Percentiles rank a stretch among this genome's conserved stretches.
These are phyloP conservation scores for Psilocybe subaeruginosa DNA, from an alignment of 768 basidiomycete genomes.

Conservation along the genomic window DNA sequence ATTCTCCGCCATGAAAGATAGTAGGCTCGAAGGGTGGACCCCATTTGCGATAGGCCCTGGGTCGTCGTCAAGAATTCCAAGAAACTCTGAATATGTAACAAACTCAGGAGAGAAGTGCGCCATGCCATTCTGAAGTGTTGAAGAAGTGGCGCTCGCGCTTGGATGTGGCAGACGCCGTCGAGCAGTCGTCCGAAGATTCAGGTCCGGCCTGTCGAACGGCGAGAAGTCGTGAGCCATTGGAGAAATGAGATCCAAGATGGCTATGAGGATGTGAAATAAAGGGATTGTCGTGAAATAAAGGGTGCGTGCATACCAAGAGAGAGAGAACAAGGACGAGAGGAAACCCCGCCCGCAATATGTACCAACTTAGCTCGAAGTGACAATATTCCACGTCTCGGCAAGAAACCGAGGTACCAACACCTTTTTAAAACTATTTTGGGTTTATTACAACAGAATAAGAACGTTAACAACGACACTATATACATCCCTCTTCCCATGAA, in stretches of 20 bases:
- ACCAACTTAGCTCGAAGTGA: constrained; percentile 9
- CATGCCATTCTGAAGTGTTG: constrained; percentile 15
- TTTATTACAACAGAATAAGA: constrained; percentile 7
- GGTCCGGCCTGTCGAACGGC: constrained; percentile 27
- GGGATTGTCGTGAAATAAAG: not conserved
- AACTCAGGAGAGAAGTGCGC: constrained; percentile 10
- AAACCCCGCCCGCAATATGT: constrained; percentile 8
- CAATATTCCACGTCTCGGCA: constrained; percentile 21
- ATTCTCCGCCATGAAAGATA: constrained; percentile 17
- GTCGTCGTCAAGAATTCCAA: constrained; percentile 22
- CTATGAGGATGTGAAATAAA: constrained; percentile 2
- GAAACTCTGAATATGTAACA: constrained; percentile 24
- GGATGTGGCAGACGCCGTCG: constrained; percentile 24
- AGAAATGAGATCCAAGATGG: constrained; percentile 9
- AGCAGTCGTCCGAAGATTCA: constrained; percentile 22
- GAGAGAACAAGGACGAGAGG: constrained; percentile 10
- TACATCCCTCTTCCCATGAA: not conserved
- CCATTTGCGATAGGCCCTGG: constrained; percentile 17
- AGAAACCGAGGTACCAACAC: constrained; percentile 14
- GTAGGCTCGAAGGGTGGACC: constrained; percentile 15
- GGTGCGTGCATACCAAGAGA: constrained; percentile 4
- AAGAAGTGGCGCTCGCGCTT: constrained; percentile 19
- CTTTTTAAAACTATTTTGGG: constrained; percentile 4
- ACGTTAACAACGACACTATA: not conserved
- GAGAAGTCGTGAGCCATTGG: constrained; percentile 21